Conservation (phyloP, 305 asterid genomes). For the Withania somnifera region DNA sequence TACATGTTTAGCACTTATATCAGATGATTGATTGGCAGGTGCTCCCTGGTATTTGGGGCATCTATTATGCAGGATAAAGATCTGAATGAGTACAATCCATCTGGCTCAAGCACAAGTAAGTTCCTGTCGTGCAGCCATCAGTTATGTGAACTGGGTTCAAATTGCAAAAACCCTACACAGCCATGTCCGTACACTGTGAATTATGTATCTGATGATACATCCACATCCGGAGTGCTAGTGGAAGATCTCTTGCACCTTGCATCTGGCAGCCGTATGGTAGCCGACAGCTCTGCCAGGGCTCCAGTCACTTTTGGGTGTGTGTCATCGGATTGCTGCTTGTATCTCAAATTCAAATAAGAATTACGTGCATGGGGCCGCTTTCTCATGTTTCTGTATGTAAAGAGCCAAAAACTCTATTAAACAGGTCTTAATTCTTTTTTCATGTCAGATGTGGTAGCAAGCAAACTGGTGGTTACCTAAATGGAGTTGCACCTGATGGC, state of each 20-base stretch:
- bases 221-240: slow-evolving; percentile 70
- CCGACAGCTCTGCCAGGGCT: slow-evolving; percentile 32
- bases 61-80: slow-evolving; percentile 82
- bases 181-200: slow-evolving; percentile 55
- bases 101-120: slow-evolving; percentile 61
- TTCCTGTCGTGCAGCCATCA: slow-evolving; percentile 60
- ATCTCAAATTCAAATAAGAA: not conserved
- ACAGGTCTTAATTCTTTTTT: slow-evolving; percentile 20
- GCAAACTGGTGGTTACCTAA: slow-evolving; percentile 64
- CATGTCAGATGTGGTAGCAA: slow-evolving; percentile 79
- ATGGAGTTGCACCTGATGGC: slow-evolving; percentile 83
- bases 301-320: slow-evolving; percentile 53
- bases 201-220: slow-evolving; percentile 50
- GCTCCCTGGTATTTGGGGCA: slow-evolving; percentile 75
- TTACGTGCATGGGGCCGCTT: not conserved
- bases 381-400: not conserved
- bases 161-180: slow-evolving; percentile 45
- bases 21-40: slow-evolving; percentile 76
- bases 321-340: not conserved
- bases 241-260: slow-evolving; percentile 67
- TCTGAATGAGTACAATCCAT: slow-evolving; percentile 57
- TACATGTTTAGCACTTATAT: slow-evolving; percentile 58
- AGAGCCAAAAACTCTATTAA: not conserved
- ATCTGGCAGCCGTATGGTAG: slow-evolving; percentile 27
- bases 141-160: slow-evolving; percentile 43